Percentiles rank a stretch among this genome's conserved stretches.
phyloP scores from a whole-genome alignment of 2,329 filamentous ascomycete species.

The Epichloe coenophiala region DNA sequence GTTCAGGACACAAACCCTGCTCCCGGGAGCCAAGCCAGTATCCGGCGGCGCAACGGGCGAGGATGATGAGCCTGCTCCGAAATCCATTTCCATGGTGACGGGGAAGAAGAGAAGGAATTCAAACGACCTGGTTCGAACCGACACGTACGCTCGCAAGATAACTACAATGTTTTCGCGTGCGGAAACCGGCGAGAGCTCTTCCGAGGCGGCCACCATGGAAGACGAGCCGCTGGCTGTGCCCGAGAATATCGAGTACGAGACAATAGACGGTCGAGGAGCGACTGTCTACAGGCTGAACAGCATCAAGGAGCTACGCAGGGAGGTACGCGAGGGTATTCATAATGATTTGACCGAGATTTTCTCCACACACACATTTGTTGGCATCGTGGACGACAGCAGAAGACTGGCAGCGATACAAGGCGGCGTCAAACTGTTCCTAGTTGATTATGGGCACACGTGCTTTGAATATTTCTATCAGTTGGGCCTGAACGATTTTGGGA shows the following conservation, averaged over 20 bases:
- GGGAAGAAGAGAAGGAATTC: conserved; percentile 28
- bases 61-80: conserved; percentile 16
- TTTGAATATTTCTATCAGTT: conserved; percentile 94
- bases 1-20: conserved; percentile 83
- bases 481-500: conserved; percentile 87
- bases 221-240: conserved; percentile 23
- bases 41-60: conserved; percentile 14
- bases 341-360: conserved; percentile 78
- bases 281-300: conserved; percentile 66
- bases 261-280: conserved; percentile 49
- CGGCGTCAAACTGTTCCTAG: conserved; percentile 78
- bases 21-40: conserved; percentile 49
- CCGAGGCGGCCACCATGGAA: conserved; percentile 2
- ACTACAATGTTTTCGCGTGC: conserved; percentile 78
- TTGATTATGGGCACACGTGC: conserved; percentile 81
- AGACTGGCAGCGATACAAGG: conserved; percentile 87
- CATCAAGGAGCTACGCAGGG: conserved; percentile 68
- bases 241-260: conserved; percentile 56
- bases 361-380: conserved; percentile 81
- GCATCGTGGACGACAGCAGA: conserved; percentile 74
- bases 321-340: conserved; percentile 72
- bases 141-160: conserved; percentile 81
- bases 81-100: conserved; percentile 22
- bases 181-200: conserved; percentile 16
- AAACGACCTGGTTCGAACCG: conserved; percentile 82